Evolutionary conservation across 768 basidiomycete genomes (phyloP).

Genomic region (Boletus rubroflammeus): DNA sequence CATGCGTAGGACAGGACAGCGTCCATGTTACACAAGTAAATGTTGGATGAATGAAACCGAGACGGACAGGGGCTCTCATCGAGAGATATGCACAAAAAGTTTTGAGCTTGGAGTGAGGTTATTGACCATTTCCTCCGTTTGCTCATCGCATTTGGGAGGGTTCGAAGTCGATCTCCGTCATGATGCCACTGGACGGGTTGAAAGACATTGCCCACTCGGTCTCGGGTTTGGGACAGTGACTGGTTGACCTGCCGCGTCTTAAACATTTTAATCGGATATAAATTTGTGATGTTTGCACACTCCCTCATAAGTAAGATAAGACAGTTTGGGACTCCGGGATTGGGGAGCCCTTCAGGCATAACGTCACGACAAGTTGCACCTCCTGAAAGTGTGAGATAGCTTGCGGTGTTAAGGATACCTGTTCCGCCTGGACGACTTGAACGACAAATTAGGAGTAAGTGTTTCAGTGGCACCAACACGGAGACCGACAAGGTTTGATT

Average conservation of each 20-base stretch:
- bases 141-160: slow-evolving; percentile 37
- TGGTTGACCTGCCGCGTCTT: background rate
- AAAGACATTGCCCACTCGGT: background rate
- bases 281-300: background rate
- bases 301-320: background rate
- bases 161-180: background rate
- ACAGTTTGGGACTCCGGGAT: background rate
- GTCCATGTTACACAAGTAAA: too few relatives aligned
- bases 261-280: background rate
- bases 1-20: background rate
- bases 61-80: background rate
- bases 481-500: background rate
- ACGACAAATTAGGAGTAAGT: background rate
- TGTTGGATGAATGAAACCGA: background rate
- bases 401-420: slow-evolving; percentile 3
- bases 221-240: background rate
- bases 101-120: slow-evolving; percentile 62
- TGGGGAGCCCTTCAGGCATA: background rate
- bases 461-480: slow-evolving; percentile 5
- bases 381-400: slow-evolving; percentile 7
- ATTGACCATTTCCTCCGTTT: slow-evolving; percentile 92
- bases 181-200: background rate
- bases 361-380: background rate
- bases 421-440: background rate
- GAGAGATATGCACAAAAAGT: slow-evolving; percentile 33